phyloP scores from a whole-genome alignment of 139 green algal genomes.

The Pedinophyceae sp. region DNA sequence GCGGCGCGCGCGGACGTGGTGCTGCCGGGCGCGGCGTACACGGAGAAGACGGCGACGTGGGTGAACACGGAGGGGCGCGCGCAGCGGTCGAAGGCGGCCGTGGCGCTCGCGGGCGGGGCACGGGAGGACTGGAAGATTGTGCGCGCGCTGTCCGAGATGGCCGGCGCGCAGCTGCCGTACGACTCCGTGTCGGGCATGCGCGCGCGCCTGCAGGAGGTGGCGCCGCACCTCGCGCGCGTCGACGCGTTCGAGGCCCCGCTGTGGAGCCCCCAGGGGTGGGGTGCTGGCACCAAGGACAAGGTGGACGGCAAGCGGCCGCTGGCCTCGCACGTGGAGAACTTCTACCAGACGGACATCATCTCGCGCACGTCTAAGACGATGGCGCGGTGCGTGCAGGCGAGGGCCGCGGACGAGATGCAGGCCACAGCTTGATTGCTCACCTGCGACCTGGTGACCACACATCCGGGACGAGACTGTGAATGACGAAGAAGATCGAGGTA shows the following conservation, averaged over 20 bases:
- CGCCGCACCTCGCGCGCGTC: conserved; percentile 47
- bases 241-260: conserved; percentile 47
- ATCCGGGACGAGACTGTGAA: too few relatives aligned
- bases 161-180: conserved; percentile 67
- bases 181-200: conserved; percentile 51
- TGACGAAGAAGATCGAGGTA: too few relatives aligned
- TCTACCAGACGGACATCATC: conserved; percentile 96
- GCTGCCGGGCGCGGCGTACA: conserved; percentile 79
- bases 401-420: too few relatives aligned
- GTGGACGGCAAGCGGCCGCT: too few relatives aligned
- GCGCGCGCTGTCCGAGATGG: conserved; percentile 58
- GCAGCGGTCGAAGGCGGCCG: conserved; percentile 68
- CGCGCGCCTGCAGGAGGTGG: conserved; percentile 55
- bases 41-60: conserved; percentile 69
- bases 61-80: conserved; percentile 87
- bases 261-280: too few relatives aligned
- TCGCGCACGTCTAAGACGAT: conserved; percentile 74
- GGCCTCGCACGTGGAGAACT: too few relatives aligned
- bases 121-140: conserved; percentile 93
- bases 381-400: conserved; percentile 68
- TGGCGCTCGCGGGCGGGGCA: conserved; percentile 49
- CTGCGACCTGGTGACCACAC: too few relatives aligned
- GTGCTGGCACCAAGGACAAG: too few relatives aligned
- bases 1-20: conserved; percentile 78
- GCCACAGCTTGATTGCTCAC: too few relatives aligned